phyloP scores from a whole-genome alignment of 2,329 filamentous ascomycete genomes.

The Aspergillus neoniger region DNA sequence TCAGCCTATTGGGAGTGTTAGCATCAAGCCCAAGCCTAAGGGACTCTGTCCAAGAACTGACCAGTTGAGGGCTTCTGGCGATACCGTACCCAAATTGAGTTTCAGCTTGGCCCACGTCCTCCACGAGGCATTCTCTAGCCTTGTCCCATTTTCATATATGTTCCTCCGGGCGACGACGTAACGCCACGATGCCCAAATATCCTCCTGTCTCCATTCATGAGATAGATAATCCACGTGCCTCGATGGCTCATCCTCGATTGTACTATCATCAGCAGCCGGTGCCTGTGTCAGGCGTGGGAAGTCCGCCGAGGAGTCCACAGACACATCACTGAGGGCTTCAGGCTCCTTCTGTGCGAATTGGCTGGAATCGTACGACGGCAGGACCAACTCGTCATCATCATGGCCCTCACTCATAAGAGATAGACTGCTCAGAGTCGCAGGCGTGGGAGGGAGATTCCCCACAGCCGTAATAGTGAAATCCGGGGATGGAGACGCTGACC shows the following conservation, averaged over 20 bases:
- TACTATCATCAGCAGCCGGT: constrained; percentile 76
- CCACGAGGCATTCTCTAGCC: constrained; percentile 96
- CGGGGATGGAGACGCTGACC: constrained; percentile 43
- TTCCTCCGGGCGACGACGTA: constrained; percentile 81
- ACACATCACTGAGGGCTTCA: constrained; percentile 25
- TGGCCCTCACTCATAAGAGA: constrained; percentile 34
- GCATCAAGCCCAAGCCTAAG: constrained; percentile 1
- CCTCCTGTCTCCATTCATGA: constrained; percentile 90
- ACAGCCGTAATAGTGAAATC: constrained; percentile 34
- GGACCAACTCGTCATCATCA: constrained; percentile 42
- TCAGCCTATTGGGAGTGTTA: constrained; percentile 67
- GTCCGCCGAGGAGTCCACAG: constrained; percentile 34
- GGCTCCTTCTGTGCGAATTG: constrained; percentile 51
- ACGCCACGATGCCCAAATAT: constrained; percentile 97
- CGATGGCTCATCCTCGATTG: constrained; percentile 72
- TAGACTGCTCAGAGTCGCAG: constrained; percentile 41
- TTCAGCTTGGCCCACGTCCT: constrained; percentile 94
- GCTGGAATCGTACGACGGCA: constrained; percentile 48
- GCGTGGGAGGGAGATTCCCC: constrained; percentile 36
- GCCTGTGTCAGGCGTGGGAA: constrained; percentile 61
- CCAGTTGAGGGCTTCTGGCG: constrained; percentile 93
- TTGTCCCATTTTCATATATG: constrained; percentile 75
- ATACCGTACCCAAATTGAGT: constrained; percentile 81
- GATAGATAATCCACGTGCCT: constrained; percentile 94
- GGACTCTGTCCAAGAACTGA: constrained; percentile 48